A percentile compares a stretch with the other conserved stretches of the same genome.
These are phyloP conservation scores for Coffea humblotiana DNA, from an alignment of 305 asterid genomes.

Conservation along the genomic window DNA sequence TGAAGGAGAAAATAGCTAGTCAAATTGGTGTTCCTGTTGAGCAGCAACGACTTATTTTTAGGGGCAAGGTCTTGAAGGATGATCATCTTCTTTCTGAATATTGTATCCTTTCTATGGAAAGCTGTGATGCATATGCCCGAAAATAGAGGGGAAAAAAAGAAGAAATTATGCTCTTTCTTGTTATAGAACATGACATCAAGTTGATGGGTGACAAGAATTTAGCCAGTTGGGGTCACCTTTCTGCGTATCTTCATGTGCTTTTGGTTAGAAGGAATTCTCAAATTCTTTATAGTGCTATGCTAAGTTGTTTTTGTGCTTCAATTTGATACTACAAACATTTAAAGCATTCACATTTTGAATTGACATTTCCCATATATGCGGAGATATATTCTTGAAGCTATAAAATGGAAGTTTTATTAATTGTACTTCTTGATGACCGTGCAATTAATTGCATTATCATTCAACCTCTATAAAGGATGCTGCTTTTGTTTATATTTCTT, in stretches of 20 bases:
- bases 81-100: slow-evolving; percentile 77
- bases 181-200: neutral
- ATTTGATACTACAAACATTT: neutral
- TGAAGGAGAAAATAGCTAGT: slow-evolving; percentile 81
- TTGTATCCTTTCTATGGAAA: slow-evolving; percentile 58
- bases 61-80: slow-evolving; percentile 95
- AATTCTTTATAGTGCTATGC: neutral
- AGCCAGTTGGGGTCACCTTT: neutral
- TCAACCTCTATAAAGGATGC: neutral
- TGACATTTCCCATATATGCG: neutral
- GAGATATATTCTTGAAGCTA: neutral
- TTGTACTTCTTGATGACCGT: neutral
- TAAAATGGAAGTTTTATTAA: neutral
- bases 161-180: neutral
- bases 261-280: neutral
- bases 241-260: neutral
- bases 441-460: neutral
- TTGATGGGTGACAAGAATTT: neutral
- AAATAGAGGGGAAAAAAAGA: neutral
- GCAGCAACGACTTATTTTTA: slow-evolving; percentile 89
- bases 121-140: slow-evolving; percentile 3
- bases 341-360: neutral
- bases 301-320: neutral
- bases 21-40: slow-evolving; percentile 76
- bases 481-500: neutral